These are phyloP conservation scores for Xanthoparmelia taractica DNA, from an alignment of 495 filamentous ascomycete genomes.

Conservation along the genomic window DNA sequence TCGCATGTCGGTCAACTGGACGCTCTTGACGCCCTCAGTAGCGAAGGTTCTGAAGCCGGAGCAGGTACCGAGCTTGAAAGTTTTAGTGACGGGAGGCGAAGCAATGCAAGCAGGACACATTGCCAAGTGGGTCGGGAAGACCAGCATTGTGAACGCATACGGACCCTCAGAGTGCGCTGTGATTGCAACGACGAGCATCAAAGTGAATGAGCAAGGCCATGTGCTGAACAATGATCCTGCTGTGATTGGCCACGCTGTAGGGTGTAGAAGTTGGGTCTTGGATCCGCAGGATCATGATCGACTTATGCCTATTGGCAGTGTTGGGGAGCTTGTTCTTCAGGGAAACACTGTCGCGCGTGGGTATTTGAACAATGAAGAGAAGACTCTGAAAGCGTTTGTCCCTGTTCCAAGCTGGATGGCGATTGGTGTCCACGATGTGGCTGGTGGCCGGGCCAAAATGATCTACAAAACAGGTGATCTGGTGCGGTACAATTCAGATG, in stretches of 20 bases:
- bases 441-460: not conserved
- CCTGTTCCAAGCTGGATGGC: conserved; percentile 38
- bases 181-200: conserved; percentile 32
- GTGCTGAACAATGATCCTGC: conserved; percentile 17
- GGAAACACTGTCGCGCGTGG: conserved; percentile 43
- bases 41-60: conserved; percentile 41
- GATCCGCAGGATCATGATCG: conserved; percentile 41
- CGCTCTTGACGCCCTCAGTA: conserved; percentile 39
- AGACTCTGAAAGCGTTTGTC: conserved; percentile 41
- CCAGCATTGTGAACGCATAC: conserved; percentile 46
- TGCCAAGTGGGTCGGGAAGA: conserved; percentile 36
- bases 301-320: conserved; percentile 43
- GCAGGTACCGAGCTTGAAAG: conserved; percentile 42
- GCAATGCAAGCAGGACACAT: conserved; percentile 42
- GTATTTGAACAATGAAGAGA: conserved; percentile 43
- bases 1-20: conserved; percentile 31
- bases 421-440: conserved; percentile 22
- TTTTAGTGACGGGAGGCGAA: conserved; percentile 49
- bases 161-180: conserved; percentile 50
- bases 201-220: conserved; percentile 5
- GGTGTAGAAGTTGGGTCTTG: conserved; percentile 40
- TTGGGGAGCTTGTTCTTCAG: conserved; percentile 52
- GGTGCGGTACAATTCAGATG: conserved; percentile 43
- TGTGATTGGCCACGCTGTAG: conserved; percentile 36
- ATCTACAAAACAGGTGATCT: conserved; percentile 57